Evolutionary conservation across 2,329 filamentous ascomycete genomes (phyloP), one percentile per base, ranked within the genome.

Genomic region (Arthrinium puccinioides): DNA sequence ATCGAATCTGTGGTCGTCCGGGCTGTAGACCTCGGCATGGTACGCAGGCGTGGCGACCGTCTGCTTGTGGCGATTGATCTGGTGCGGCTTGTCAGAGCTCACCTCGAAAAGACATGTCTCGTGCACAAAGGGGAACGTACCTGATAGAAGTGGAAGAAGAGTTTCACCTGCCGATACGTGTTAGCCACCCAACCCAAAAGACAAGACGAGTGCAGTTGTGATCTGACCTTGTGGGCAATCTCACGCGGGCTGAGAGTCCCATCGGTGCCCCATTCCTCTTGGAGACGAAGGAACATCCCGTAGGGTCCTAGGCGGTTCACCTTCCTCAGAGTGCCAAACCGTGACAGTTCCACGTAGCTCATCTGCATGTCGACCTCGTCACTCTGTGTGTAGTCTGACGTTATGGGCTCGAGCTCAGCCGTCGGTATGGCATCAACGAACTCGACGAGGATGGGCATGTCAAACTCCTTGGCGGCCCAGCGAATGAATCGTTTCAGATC

Each of bases 401-500:
- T 82, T 32, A 84, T 75, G 7, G 83, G 83, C 48, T 83, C 74
- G 6, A 76, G 63, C 52, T 82, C 79, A 4, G 78, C 77, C 0
- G 76, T 80, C 4, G 78, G 78, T 0, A 66, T 63, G 1, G 79
- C 82, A 10, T 67, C 64, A 26, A 88, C 57, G 61, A 88, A 89
- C 9, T 76, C 69, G 9, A 75, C 57, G 2, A 87, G 69, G 37
- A 83, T 74, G 0, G 80, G 79, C 1, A 89, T 59, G 5, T 71
- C 56, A 50, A 84, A 87, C 24, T 69, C 61, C 14, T 55, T 61
- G 36, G 66, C 57, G 3, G 79, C 73, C 69, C 76, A 87, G n/a
- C 61, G 63, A 41, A 87, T 83, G 60, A 89, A 87, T 9, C 70
- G 61, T 55, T 84, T 85, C 2, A 87, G 63, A 48, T 88, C 84